Conservation (phyloP, 768 basidiomycete species). For the Phlebiopsis flavidoalba region DNA sequence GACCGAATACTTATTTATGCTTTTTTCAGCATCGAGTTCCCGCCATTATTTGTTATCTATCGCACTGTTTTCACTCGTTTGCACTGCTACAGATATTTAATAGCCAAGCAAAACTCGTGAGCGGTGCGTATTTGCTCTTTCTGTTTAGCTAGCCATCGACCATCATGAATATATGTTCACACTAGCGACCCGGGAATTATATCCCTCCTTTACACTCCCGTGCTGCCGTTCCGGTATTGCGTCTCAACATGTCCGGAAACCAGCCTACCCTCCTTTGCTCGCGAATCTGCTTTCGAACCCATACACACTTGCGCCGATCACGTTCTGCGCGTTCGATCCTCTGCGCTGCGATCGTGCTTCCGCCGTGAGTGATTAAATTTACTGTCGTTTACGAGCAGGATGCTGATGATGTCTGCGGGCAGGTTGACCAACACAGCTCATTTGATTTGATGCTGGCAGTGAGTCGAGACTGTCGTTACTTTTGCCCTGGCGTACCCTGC, state of each 20-base stretch:
- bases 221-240: conserved; percentile 40
- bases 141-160: not conserved
- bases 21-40: conserved; percentile 56
- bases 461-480: conserved; percentile 69
- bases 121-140: conserved; percentile 39
- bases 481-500: conserved; percentile 83
- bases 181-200: conserved; percentile 35
- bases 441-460: conserved; percentile 87
- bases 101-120: conserved; percentile 62
- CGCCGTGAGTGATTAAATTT: conserved; percentile 43
- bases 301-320: conserved; percentile 61
- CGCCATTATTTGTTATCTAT: conserved; percentile 49
- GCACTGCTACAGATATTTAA: conserved; percentile 53
- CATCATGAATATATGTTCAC: not conserved
- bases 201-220: conserved; percentile 47
- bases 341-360: conserved; percentile 44
- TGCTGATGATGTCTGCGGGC: not conserved
- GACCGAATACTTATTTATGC: conserved; percentile 26
- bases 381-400: conserved; percentile 34
- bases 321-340: conserved; percentile 54
- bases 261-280: conserved; percentile 28
- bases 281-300: conserved; percentile 61
- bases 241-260: conserved; percentile 25
- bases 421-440: conserved; percentile 54
- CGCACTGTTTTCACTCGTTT: conserved; percentile 51